These are phyloP conservation scores for Phytophthora meadii DNA, from an alignment of 352 stramenopile genomes.

Conservation along the genomic window DNA sequence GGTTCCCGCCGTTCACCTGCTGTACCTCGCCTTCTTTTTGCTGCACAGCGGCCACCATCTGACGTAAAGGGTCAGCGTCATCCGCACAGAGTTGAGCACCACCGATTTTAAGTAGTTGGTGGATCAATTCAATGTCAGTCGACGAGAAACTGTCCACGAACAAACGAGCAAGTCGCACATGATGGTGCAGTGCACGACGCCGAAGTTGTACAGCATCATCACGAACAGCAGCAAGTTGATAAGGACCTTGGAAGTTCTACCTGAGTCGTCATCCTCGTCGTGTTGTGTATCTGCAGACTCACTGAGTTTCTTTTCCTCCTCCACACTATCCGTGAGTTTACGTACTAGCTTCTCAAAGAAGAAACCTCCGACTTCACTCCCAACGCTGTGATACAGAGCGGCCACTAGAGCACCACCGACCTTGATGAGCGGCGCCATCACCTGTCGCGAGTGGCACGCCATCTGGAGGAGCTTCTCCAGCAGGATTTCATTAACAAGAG, in stretches of 20 bases:
- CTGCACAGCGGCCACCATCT: slow-evolving; percentile 88
- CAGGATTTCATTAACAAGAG: slow-evolving; percentile 78
- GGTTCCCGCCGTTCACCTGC: slow-evolving; percentile 31
- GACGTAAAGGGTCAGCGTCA: slow-evolving; percentile 82
- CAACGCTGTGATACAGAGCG: slow-evolving; percentile 80
- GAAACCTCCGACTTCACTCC: slow-evolving; percentile 81
- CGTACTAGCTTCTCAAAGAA: slow-evolving; percentile 82
- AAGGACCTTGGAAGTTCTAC: slow-evolving; percentile 61
- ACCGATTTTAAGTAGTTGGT: slow-evolving; percentile 84
- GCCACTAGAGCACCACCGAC: slow-evolving; percentile 71
- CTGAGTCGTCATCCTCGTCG: slow-evolving; percentile 37
- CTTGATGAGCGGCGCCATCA: slow-evolving; percentile 86
- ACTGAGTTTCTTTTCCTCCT: slow-evolving; percentile 39
- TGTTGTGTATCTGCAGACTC: slow-evolving; percentile 17
- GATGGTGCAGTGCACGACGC: slow-evolving; percentile 88
- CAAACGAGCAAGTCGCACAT: slow-evolving; percentile 91
- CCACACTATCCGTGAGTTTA: slow-evolving; percentile 58
- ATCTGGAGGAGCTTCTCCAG: slow-evolving; percentile 76
- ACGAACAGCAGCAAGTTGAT: slow-evolving; percentile 90
- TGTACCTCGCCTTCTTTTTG: slow-evolving; percentile 64
- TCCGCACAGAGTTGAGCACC: slow-evolving; percentile 85
- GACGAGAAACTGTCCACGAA: slow-evolving; percentile 79
- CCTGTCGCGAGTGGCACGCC: slow-evolving; percentile 65
- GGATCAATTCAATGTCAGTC: slow-evolving; percentile 88
- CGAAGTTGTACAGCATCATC: slow-evolving; percentile 92